Conservation (phyloP, 2,329 filamentous ascomycete species). For the Penicillium sp. region DNA sequence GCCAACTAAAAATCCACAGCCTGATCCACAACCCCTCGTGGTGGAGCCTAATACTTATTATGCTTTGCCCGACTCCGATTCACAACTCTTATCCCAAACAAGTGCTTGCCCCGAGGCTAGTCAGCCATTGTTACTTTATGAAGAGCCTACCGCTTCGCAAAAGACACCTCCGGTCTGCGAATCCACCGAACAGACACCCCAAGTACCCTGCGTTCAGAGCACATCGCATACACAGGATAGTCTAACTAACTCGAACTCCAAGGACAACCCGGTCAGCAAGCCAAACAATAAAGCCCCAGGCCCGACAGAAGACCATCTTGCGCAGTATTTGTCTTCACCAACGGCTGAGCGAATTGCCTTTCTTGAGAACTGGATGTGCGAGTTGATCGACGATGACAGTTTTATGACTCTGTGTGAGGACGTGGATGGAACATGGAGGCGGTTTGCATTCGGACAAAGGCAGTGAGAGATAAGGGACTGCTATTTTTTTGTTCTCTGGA, state of each 20-base stretch:
- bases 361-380: conserved; percentile 45
- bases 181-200: neutral
- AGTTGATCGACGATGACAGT: conserved; percentile 42
- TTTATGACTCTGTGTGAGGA: conserved; percentile 44
- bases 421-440: conserved; percentile 42
- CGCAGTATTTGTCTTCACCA: conserved; percentile 33
- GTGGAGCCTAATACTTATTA: neutral
- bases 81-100: neutral
- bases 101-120: neutral
- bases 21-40: neutral
- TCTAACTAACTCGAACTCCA: neutral
- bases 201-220: neutral
- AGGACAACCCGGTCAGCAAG: neutral
- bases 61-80: neutral
- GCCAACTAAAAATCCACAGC: neutral
- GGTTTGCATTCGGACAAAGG: conserved; percentile 40
- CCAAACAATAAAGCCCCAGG: neutral
- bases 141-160: neutral
- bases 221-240: neutral
- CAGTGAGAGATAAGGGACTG: neutral
- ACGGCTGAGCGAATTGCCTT: conserved; percentile 33
- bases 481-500: neutral
- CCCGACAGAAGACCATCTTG: conserved; percentile 27
- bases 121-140: neutral
- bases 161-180: too few species aligned